Evolutionary conservation across 1,139 yeast genomes (phyloP), one percentile per base, ranked within the genome.

Genomic region (Pichia inconspicua): DNA sequence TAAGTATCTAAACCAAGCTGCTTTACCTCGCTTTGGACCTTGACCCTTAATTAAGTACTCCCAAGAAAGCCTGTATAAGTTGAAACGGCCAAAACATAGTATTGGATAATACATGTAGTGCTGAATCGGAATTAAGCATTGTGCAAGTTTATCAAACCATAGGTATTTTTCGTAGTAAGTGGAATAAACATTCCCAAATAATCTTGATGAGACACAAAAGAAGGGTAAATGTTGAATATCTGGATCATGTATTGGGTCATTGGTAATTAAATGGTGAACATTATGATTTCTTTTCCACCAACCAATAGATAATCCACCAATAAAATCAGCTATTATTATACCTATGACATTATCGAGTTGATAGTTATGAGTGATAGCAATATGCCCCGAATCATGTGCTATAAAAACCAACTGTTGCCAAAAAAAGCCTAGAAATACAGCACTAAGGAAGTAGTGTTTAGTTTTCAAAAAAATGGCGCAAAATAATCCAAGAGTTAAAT

Each of bases 201-300:
- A 70, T 52, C 85, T 70, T 1, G 85, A 74, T 47, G 90, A 82
- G 25, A 89, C 94, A 1, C 96, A 95, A 63, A 88, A 88, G 59
- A 88, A 88, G 2, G 96, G 96, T 54, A 88, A 66, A 66, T 88
- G 96, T 65, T 89, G 96, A 61, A 88, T 89, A 67, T 88, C 96
- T 0, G 96, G 96, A 61, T 89, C 96, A 63, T 88, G 96, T 1
- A 84, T 83, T 0, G 96, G 96, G 60, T 88, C 96, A 64, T 88
- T 88, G 15, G 96, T 84, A 48, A 88, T 75, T 49, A 88, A 68
- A 65, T 88, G 96, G 63, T 89, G 96, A 25, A 88, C 95, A 63
- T 88, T 88, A 65, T 88, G 96, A 65, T 85, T 88, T 46, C 92
- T 73, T 60, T 88, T 89, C 96, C 96, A 88, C 96, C 96, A 88